These are phyloP conservation scores for Boletus sp. DNA, from an alignment of 768 basidiomycete genomes.

Conservation along the genomic window DNA sequence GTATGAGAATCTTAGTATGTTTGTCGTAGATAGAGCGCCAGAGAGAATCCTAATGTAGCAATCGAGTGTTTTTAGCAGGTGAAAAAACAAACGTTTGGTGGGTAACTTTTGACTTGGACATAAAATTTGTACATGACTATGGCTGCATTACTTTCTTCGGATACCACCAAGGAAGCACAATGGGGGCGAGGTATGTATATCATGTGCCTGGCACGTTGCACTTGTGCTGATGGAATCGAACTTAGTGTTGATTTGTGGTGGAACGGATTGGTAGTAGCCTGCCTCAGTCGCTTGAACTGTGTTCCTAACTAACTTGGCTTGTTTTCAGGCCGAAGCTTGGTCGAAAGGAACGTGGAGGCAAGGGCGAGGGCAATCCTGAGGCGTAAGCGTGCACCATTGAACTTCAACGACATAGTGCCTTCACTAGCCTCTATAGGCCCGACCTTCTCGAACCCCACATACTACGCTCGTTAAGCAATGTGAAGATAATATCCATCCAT, in stretches of 20 bases:
- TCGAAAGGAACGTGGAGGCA: constrained; percentile 62
- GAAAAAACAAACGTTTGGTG: constrained; percentile 17
- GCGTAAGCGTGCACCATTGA: constrained; percentile 25
- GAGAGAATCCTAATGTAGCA: constrained; percentile 31
- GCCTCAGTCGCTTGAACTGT: not conserved
- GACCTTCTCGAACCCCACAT: constrained; percentile 89
- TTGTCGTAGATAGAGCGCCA: constrained; percentile 32
- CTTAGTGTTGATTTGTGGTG: constrained; percentile 80
- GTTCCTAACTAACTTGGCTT: constrained; percentile 9
- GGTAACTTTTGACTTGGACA: constrained; percentile 18
- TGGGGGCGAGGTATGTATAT: constrained; percentile 43
- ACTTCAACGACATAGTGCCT: constrained; percentile 1
- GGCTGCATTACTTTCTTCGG: constrained; percentile 26
- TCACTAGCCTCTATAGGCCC: constrained; percentile 45
- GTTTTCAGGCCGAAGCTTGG: constrained; percentile 68
- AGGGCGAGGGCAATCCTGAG: constrained; percentile 41
- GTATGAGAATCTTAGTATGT: constrained; percentile 1
- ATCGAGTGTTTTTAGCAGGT: constrained; percentile 12
- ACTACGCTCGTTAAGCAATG: constrained; percentile 81
- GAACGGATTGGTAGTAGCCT: constrained; percentile 80
- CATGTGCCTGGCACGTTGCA: constrained; percentile 8
- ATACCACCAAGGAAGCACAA: constrained; percentile 31
- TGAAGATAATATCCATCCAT: constrained; percentile 70
- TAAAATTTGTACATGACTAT: constrained; percentile 30
- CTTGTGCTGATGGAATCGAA: constrained; percentile 16